A percentile compares a stretch with the other conserved stretches of the same genome.
These are phyloP conservation scores for Apiotrichum mycotoxinovorans DNA, from an alignment of 1,284 basidiomycete species.

Conservation along the genomic window DNA sequence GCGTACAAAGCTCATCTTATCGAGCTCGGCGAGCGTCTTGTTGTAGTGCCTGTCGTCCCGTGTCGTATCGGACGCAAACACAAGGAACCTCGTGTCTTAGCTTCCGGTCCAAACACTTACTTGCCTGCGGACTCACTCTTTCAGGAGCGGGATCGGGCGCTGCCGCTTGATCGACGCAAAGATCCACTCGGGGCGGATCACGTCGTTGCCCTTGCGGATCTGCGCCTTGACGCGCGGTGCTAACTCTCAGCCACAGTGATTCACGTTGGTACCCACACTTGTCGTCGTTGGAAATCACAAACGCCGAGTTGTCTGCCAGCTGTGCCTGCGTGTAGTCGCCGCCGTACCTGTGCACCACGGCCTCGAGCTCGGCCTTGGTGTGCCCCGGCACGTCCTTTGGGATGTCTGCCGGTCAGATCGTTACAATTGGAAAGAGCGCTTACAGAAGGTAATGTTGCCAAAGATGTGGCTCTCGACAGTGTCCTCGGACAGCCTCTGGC, in stretches of 20 bases:
- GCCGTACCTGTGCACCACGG: constrained; percentile 66
- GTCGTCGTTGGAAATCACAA: constrained; percentile 53
- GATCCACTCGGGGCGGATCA: constrained; percentile 77
- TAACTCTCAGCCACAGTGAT: constrained; percentile 4
- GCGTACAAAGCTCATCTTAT: constrained; percentile 26
- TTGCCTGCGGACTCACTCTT: constrained; percentile 68
- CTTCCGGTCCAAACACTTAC: constrained; percentile 56
- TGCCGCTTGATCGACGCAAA: constrained; percentile 65
- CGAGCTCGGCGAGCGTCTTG: constrained; percentile 35
- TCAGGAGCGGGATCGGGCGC: constrained; percentile 59
- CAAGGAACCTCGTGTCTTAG: constrained; percentile 35
- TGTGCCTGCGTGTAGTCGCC: constrained; percentile 64
- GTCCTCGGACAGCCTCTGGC: constrained; percentile 61
- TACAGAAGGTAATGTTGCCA: constrained; percentile 71
- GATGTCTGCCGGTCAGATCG: constrained; percentile 53
- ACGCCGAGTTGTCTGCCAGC: constrained; percentile 46
- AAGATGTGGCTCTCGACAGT: constrained; percentile 64
- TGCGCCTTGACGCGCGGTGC: constrained; percentile 53
- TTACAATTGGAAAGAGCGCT: constrained; percentile 34
- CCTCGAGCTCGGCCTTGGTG: constrained; percentile 43
- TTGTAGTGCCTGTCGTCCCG: constrained; percentile 36
- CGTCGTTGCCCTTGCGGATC: constrained; percentile 57
- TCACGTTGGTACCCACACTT: constrained; percentile 32
- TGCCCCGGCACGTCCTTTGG: constrained; percentile 57
- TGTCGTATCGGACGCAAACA: constrained; percentile 41